Evolutionary conservation across 2,329 filamentous ascomycete genomes (phyloP).

Genomic region (Rhytidhysteron rufulum): DNA sequence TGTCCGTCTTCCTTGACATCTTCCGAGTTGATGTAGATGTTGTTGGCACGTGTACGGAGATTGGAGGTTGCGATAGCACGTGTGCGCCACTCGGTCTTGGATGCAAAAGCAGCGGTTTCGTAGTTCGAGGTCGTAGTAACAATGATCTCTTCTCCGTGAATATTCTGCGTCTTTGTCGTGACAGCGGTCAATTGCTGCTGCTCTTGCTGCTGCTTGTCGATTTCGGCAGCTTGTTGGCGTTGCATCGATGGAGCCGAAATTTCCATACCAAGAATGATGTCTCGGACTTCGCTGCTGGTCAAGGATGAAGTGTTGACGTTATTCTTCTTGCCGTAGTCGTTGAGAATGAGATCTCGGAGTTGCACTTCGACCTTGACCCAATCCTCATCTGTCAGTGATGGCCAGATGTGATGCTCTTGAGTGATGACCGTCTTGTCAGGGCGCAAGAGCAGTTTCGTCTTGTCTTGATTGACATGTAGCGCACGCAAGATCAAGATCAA

Average conservation of each 20-base stretch:
- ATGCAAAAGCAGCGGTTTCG: slow-evolving; percentile 95
- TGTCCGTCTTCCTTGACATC: slow-evolving; percentile 85
- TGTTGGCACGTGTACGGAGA: slow-evolving; percentile 87
- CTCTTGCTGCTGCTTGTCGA: slow-evolving; percentile 98
- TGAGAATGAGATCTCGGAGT: slow-evolving; percentile 89
- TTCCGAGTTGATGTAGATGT: slow-evolving; percentile 97
- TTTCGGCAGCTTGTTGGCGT: slow-evolving; percentile 95
- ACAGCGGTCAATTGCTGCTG: slow-evolving; percentile 95
- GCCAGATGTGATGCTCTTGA: slow-evolving; percentile 98
- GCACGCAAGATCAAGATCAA: slow-evolving; percentile 90
- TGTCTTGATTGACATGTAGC: slow-evolving; percentile 95
- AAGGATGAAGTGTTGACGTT: slow-evolving; percentile 98
- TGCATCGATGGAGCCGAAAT: slow-evolving; percentile 98
- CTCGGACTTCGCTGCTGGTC: slow-evolving; percentile 93
- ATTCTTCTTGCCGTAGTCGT: slow-evolving; percentile 99
- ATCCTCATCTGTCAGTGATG: slow-evolving; percentile 85
- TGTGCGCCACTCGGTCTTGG: slow-evolving; percentile 98
- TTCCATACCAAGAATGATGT: slow-evolving; percentile 99
- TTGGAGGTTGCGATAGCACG: slow-evolving; percentile 96
- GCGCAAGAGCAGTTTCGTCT: slow-evolving; percentile 91
- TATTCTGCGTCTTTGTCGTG: slow-evolving; percentile 96
- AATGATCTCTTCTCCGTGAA: slow-evolving; percentile 95
- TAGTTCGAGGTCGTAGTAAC: slow-evolving; percentile 98
- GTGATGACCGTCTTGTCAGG: slow-evolving; percentile 98
- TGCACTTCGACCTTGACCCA: slow-evolving; percentile 99